A percentile compares a stretch with the other conserved stretches of the same genome.
Conservation (phyloP, 805 yeast genomes). For the Monosporozyma yasuniensis region DNA sequence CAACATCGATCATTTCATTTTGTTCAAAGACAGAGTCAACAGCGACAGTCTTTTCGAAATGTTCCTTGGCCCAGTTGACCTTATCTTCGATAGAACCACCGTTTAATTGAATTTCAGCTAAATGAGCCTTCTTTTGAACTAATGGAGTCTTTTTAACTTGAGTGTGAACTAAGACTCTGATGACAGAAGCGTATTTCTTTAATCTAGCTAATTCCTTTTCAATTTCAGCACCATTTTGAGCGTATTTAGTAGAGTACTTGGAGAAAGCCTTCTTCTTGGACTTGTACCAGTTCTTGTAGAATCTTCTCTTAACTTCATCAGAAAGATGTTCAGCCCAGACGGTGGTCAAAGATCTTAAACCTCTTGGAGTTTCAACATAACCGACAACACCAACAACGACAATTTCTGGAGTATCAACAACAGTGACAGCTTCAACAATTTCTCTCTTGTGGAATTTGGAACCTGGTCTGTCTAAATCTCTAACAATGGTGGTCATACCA, state of each 20-base stretch:
- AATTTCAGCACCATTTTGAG: constrained; percentile 78
- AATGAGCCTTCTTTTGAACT: constrained; percentile 98
- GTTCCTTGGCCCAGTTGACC: constrained; percentile 97
- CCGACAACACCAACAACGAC: constrained; percentile 99
- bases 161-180: constrained; percentile 99
- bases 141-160: constrained; percentile 99
- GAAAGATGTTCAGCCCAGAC: constrained; percentile 99
- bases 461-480: constrained; percentile 99
- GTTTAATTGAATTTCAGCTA: constrained; percentile 98
- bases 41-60: constrained; percentile 97
- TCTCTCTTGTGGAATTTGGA: constrained; percentile 99
- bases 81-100: constrained; percentile 98
- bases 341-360: constrained; percentile 97
- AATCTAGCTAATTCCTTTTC: constrained; percentile 98
- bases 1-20: constrained; percentile 96
- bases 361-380: constrained; percentile 99
- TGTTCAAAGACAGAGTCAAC: constrained; percentile 96
- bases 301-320: constrained; percentile 98
- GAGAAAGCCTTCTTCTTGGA: constrained; percentile 99
- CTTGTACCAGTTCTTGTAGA: constrained; percentile 99
- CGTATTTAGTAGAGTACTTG: constrained; percentile 98
- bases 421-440: constrained; percentile 98
- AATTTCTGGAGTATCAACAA: constrained; percentile 98
- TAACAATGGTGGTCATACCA: constrained; percentile 99
- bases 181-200: constrained; percentile 95